Conservation (phyloP, 2,329 filamentous ascomycete species). For the Gyromitra esculenta region DNA sequence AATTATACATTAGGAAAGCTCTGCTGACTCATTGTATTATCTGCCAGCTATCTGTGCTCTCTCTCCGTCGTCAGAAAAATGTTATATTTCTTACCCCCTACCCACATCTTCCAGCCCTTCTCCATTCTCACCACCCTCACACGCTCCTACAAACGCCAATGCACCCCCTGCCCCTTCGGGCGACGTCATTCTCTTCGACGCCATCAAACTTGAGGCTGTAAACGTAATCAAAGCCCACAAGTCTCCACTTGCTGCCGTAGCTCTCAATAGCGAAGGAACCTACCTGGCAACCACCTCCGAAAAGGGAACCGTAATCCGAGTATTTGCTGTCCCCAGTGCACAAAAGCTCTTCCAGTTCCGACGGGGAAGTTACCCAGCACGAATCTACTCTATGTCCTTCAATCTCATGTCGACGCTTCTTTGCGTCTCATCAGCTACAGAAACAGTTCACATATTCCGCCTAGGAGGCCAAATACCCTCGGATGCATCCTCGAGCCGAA, state of each 20-base stretch:
- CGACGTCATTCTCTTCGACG: constrained; percentile 92
- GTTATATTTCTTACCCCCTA: constrained; percentile 92
- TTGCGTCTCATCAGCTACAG: constrained; percentile 93
- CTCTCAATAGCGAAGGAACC: constrained; percentile 90
- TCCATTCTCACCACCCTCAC: constrained; percentile 57
- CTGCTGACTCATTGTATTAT: constrained; percentile 22
- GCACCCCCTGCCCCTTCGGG: constrained; percentile 77
- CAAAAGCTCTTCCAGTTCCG: constrained; percentile 97
- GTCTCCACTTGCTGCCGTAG: constrained; percentile 87
- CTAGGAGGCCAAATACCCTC: constrained; percentile 66
- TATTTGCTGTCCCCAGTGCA: constrained; percentile 89
- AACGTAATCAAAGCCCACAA: constrained; percentile 96
- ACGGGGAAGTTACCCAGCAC: constrained; percentile 91
- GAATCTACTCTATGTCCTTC: constrained; percentile 99
- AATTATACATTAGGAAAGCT: background rate
- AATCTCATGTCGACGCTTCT: constrained; percentile 92
- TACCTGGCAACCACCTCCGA: constrained; percentile 93
- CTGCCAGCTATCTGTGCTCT: constrained; percentile 76
- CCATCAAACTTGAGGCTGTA: constrained; percentile 85
- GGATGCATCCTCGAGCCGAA: constrained; percentile 33
- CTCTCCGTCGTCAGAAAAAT: constrained; percentile 93
- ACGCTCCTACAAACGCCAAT: constrained; percentile 51
- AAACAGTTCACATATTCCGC: constrained; percentile 96
- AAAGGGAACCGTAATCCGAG: constrained; percentile 95
- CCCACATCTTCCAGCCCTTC: constrained; percentile 72